Base-by-base conservation (phyloP, 129 eudicot species). In the Mikania micrantha region DNA sequence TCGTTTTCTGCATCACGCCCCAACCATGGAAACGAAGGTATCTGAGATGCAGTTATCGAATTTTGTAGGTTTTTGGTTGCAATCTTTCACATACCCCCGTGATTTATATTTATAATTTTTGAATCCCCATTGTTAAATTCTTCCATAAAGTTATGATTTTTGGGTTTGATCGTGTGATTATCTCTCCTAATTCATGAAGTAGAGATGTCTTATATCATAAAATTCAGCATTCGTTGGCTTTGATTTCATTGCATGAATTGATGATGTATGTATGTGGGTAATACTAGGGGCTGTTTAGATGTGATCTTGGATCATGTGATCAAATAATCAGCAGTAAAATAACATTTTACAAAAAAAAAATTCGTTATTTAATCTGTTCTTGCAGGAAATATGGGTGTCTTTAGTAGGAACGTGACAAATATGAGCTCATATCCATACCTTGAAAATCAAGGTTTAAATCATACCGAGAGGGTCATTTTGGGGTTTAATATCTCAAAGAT, bases 1-100 rank as follows among this genome's bases (percentile, higher is more conserved):
- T 84, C 91, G n/a, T 85, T 82, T 73, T 84, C 89, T 41, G 75
- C 75, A 62, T 73, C 85, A 75, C 83, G 84, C 65, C 81, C 87
- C 58, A 82, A 85, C 67, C 77, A 74, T 45, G 87, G 83, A 56
- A 81, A 69, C 78, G 81, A 76, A 88, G 98, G 96, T 91, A 77
- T 25, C 29, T 35, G 36, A 4, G 3, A 27, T 3, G 1, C 4
- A 32, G 4, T n/a, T 24, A 3, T 60, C 17, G 22, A 9, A 3
- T 12, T 47, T 13, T 38, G 9, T 60, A 21, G 13, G 15, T 32
- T 62, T 16, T 16, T 6, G 35, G n/a, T 31, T 21, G 28, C 44
- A 54, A 52, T 2, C 25, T 17, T 27, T 66, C 50, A 7, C 12
- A 60, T 49, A 44, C 44, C 75, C 44, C 75, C 76, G 29, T 31